Evolutionary conservation across 2,329 filamentous ascomycete species (phyloP), one percentile per base, ranked within the genome.

Genomic region (Trichoderma cornu-damae): DNA sequence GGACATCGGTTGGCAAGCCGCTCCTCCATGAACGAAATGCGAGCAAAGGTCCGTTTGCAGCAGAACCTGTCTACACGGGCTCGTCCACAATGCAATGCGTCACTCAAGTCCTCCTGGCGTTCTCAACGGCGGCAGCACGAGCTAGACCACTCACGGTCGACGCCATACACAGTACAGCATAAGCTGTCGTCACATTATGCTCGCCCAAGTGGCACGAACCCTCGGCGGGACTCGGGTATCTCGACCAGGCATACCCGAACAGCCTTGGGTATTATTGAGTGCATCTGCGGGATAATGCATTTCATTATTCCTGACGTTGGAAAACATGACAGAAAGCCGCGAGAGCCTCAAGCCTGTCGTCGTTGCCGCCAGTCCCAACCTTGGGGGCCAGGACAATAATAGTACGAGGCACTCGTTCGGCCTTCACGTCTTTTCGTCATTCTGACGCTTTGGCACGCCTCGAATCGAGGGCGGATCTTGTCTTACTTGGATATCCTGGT

Each of bases 401-500:
- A 24, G 37, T 43, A 52, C 16, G 35, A n/a, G 24, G 20, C 28
- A 35, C 34, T 12, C 30, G 18, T 38, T n/a, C n/a, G 26, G 46
- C 53, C 18, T 12, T 49, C 35, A 8, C 8, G 18, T 30, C 44
- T 42, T 43, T 50, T 44, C 30, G 46, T 57, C 38, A 57, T 57
- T 48, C 26, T 57, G 54, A 57, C 53, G 46, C 46, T 44, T 47
- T 49, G 46, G 16, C 46, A 49, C 46, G 32, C 35, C 8, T 44
- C 22, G 38, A 50, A 57, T 54, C 49, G 32, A 34, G 30, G 26
- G 28, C 50, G 30, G 49, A 58, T 54, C 57, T 58, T 58, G 57
- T 58, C 56, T 58, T 34, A 58, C 49, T 53, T 28, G 37, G 49
- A 43, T 44, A 54, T 43, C 49, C 46, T 35, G 30, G 46, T 26